phyloP scores from a whole-genome alignment of 2,329 filamentous ascomycete species.

The Xylariaceae sp. region DNA sequence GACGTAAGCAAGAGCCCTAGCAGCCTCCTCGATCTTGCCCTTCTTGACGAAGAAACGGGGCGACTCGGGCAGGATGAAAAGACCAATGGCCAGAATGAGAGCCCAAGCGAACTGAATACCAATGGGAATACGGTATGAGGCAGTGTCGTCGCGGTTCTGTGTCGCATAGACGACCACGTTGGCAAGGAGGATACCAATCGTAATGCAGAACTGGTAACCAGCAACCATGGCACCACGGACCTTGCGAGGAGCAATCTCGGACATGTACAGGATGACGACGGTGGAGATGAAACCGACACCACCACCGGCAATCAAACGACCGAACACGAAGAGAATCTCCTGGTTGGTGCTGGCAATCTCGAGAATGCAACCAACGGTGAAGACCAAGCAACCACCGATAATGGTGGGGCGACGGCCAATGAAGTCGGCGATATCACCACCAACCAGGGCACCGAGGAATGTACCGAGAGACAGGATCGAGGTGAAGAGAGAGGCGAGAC shows the following conservation, averaged over 20 bases:
- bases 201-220: slow-evolving; percentile 74
- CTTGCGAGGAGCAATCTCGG: slow-evolving; percentile 53
- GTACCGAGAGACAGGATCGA: slow-evolving; percentile 61
- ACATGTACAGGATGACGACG: slow-evolving; percentile 68
- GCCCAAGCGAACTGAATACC: slow-evolving; percentile 57
- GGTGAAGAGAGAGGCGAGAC: slow-evolving; percentile 55
- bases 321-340: slow-evolving; percentile 53
- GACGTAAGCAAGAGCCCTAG: slow-evolving; percentile 51
- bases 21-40: slow-evolving; percentile 56
- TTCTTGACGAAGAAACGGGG: slow-evolving; percentile 69
- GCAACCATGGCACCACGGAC: slow-evolving; percentile 68
- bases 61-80: slow-evolving; percentile 52
- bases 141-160: slow-evolving; percentile 52
- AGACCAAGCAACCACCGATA: slow-evolving; percentile 55
- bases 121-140: slow-evolving; percentile 68
- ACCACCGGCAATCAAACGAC: slow-evolving; percentile 58
- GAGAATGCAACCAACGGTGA: slow-evolving; percentile 53
- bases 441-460: slow-evolving; percentile 60
- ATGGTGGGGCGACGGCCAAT: slow-evolving; percentile 57
- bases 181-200: slow-evolving; percentile 64
- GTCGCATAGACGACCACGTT: slow-evolving; percentile 63
- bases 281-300: slow-evolving; percentile 65
- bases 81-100: slow-evolving; percentile 34
- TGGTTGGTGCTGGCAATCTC: slow-evolving; percentile 51
- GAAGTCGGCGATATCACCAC: slow-evolving; percentile 60